A percentile compares a stretch with the other conserved stretches of the same genome.
Evolutionary conservation across 805 yeast species (phyloP).

Genomic region (Myxozyma kluyveri): DNA sequence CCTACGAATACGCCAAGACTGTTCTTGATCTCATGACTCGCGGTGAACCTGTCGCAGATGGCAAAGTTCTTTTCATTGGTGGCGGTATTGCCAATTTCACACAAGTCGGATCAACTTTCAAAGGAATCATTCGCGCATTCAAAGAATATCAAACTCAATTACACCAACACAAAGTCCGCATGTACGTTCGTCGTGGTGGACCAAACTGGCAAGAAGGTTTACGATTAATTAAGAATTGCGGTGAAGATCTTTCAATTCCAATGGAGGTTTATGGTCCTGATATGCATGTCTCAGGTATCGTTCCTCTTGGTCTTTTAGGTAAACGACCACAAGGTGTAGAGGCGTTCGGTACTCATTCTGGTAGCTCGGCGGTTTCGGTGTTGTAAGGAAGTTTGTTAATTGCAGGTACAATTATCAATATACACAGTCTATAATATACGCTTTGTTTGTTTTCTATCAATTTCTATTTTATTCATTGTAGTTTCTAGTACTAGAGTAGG

Average conservation of each 20-base stretch:
- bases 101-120: slow-evolving; percentile 49
- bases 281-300: slow-evolving; percentile 50
- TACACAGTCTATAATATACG: too few species aligned
- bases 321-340: slow-evolving; percentile 43
- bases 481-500: too few species aligned
- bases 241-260: slow-evolving; percentile 46
- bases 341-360: slow-evolving; percentile 39
- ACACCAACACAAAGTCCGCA: slow-evolving; percentile 43
- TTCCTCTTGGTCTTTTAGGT: slow-evolving; percentile 44
- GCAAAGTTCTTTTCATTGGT: slow-evolving; percentile 47
- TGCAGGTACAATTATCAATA: too few species aligned
- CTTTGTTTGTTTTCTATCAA: too few species aligned
- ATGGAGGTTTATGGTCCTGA: slow-evolving; percentile 53
- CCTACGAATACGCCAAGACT: slow-evolving; percentile 49
- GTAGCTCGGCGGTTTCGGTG: slow-evolving; percentile 11
- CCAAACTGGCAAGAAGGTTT: slow-evolving; percentile 52
- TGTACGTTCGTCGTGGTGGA: slow-evolving; percentile 48
- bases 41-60: slow-evolving; percentile 38
- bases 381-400: too few species aligned
- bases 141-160: slow-evolving; percentile 42
- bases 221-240: slow-evolving; percentile 45
- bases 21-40: slow-evolving; percentile 48
- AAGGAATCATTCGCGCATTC: slow-evolving; percentile 51
- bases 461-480: too few species aligned
- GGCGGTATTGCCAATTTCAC: slow-evolving; percentile 51